phyloP scores from a whole-genome alignment of 2,329 filamentous ascomycete genomes.

The Sporothrix pallida region DNA sequence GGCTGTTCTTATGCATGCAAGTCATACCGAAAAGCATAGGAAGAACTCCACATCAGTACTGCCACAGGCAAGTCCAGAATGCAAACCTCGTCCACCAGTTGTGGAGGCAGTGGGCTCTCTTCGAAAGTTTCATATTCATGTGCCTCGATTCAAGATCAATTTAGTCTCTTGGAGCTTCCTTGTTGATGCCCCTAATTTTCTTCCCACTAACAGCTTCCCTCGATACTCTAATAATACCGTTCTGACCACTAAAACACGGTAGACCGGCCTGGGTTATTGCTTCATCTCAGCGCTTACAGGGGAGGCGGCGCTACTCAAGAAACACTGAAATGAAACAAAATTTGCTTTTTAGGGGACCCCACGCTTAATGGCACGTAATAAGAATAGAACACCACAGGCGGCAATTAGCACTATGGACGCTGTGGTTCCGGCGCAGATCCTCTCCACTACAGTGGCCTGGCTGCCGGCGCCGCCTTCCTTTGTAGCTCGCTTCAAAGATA shows the following conservation, averaged over 20 bases:
- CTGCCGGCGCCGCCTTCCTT: background rate
- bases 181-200: background rate
- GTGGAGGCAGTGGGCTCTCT: background rate
- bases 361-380: background rate
- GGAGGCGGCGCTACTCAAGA: background rate
- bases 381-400: background rate
- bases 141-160: background rate
- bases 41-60: background rate
- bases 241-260: constrained; percentile 12
- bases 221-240: background rate
- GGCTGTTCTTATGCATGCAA: background rate
- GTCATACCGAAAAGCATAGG: background rate
- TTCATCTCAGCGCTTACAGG: constrained; percentile 7
- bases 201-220: background rate
- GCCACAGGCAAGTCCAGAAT: background rate
- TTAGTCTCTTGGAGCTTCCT: background rate
- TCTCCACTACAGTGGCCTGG: constrained; percentile 12
- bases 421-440: constrained; percentile 15
- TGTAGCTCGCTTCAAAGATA: too few relatives aligned
- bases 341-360: constrained; percentile 18
- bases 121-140: background rate
- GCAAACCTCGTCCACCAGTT: background rate
- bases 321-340: constrained; percentile 13
- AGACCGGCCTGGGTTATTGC: background rate
- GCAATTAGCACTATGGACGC: background rate